Percentiles rank a stretch among this genome's conserved stretches.
phyloP scores from a whole-genome alignment of 2,329 filamentous ascomycete species.

The Geosmithia flava region DNA sequence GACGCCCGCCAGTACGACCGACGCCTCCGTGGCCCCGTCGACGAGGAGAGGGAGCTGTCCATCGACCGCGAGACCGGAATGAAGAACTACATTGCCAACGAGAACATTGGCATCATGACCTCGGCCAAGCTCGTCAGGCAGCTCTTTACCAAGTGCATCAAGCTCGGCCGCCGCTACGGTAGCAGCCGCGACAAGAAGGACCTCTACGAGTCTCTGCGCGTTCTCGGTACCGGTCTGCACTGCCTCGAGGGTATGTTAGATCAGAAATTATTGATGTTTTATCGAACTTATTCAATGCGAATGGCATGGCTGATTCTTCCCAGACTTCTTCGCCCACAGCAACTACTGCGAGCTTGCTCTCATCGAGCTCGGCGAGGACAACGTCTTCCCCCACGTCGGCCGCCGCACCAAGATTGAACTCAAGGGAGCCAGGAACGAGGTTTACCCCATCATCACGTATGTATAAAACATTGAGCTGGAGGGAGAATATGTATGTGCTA shows the following conservation, averaged over 20 bases:
- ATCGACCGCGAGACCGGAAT: constrained; percentile 66
- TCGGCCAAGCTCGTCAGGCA: constrained; percentile 66
- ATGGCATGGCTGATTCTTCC: background rate
- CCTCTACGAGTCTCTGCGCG: constrained; percentile 72
- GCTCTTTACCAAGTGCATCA: constrained; percentile 61
- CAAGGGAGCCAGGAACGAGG: constrained; percentile 47
- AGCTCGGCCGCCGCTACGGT: constrained; percentile 65
- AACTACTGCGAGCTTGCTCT: constrained; percentile 86
- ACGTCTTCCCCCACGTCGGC: constrained; percentile 82
- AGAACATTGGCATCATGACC: constrained; percentile 65
- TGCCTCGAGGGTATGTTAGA: constrained; percentile 57
- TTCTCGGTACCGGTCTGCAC: constrained; percentile 80
- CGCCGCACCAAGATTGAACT: constrained; percentile 59
- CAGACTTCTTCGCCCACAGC: constrained; percentile 83
- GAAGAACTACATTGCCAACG: constrained; percentile 93
- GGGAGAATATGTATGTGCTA: background rate
- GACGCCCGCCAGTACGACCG: constrained; percentile 75
- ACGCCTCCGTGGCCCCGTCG: constrained; percentile 69
- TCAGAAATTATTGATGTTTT: background rate
- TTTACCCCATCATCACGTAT: constrained; percentile 69
- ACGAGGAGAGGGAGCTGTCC: constrained; percentile 65
- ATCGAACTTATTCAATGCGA: constrained; percentile 3
- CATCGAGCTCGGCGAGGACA: constrained; percentile 70
- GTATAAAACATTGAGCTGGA: background rate
- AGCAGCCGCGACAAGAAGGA: constrained; percentile 50